phyloP scores from a whole-genome alignment of 2,329 filamentous ascomycete genomes.

The Anisogramma anomala region DNA sequence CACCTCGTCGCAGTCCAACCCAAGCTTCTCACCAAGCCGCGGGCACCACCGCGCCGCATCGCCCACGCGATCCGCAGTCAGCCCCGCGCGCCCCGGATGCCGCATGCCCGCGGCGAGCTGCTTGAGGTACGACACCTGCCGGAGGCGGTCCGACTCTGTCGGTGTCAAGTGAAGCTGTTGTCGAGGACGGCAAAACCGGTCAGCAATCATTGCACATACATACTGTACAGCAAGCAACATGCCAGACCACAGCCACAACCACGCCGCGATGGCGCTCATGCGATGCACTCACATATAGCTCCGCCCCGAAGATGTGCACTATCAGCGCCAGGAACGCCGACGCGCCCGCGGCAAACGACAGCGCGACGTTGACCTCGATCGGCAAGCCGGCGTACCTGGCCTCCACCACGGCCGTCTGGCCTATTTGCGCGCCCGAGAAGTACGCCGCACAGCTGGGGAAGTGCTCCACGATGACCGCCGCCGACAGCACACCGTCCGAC shows the following conservation, averaged over 20 bases:
- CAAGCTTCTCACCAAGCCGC: neutral
- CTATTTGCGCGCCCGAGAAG: conserved; percentile 20
- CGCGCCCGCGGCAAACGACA: conserved; percentile 39
- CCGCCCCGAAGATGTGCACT: conserved; percentile 37
- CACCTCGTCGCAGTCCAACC: neutral
- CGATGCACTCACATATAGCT: conserved; percentile 34
- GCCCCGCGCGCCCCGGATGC: conserved; percentile 35
- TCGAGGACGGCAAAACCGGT: neutral
- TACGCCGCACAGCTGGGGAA: conserved; percentile 36
- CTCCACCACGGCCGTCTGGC: conserved; percentile 21
- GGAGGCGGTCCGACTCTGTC: conserved; percentile 39
- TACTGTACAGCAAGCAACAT: neutral
- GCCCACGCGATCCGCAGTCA: conserved; percentile 31
- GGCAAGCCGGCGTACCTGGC: conserved; percentile 24
- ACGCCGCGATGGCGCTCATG: no score
- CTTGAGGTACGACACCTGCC: conserved; percentile 43
- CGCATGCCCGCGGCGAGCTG: conserved; percentile 43
- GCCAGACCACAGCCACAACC: no score
- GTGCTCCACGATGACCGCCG: conserved; percentile 19
- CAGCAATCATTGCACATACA: neutral
- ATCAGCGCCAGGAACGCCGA: conserved; percentile 40
- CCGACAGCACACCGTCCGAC: conserved; percentile 24
- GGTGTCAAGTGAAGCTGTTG: conserved; percentile 40
- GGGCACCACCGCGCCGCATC: conserved; percentile 21
- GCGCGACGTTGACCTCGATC: conserved; percentile 27